phyloP scores from a whole-genome alignment of 2,329 filamentous ascomycete genomes.

The Xylaria hypoxylon region DNA sequence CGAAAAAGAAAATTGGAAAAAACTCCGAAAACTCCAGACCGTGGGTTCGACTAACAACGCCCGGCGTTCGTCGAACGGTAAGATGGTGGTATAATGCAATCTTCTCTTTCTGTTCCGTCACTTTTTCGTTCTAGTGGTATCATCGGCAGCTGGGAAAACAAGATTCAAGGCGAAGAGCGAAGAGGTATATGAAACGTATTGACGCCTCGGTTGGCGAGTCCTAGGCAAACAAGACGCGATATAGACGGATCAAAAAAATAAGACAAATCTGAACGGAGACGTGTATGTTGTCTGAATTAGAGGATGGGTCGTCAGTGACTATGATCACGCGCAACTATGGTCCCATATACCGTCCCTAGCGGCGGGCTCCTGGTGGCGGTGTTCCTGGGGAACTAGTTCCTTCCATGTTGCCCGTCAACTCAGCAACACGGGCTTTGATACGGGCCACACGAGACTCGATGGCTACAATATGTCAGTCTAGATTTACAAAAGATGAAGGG shows the following conservation, averaged over 20 bases:
- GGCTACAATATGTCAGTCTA: conserved; percentile 64
- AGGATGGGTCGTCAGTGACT: conserved; percentile 12
- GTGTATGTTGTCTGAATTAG: conserved; percentile 16
- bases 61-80: conserved; percentile 31
- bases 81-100: conserved; percentile 42
- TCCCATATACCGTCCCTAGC: conserved; percentile 50
- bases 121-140: conserved; percentile 52
- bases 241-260: conserved; percentile 33
- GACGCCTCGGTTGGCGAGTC: conserved; percentile 23
- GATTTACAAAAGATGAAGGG: neutral
- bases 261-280: conserved; percentile 16
- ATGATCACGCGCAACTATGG: conserved; percentile 37
- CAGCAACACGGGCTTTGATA: conserved; percentile 96
- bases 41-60: conserved; percentile 24
- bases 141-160: conserved; percentile 44
- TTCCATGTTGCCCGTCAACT: conserved; percentile 89
- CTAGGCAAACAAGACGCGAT: conserved; percentile 26
- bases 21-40: conserved; percentile 35
- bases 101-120: conserved; percentile 40
- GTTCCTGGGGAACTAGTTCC: conserved; percentile 53
- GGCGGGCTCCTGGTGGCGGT: conserved; percentile 52
- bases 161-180: conserved; percentile 37
- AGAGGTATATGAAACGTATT: conserved; percentile 42
- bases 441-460: conserved; percentile 96
- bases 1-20: conserved; percentile 12